Base-by-base conservation (phyloP, 1,284 basidiomycete species). In the Stygiomarasmius scandens region DNA sequence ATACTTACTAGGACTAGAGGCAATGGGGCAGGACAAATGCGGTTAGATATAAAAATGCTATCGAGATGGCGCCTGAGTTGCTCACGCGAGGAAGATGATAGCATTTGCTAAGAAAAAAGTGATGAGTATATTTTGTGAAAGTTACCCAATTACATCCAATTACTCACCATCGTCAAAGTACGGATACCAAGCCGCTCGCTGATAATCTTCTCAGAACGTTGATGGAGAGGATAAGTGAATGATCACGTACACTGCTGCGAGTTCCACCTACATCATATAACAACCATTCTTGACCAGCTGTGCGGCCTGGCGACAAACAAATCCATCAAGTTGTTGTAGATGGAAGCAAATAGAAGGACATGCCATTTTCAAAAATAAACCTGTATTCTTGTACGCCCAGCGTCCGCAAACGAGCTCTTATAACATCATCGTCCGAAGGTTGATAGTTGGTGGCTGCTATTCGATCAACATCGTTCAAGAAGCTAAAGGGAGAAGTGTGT, bases 241-340 rank as follows among this genome's bases (percentile, higher is more conserved):
- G n/a, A 19, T 23, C 12, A 71, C 81, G 67, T 61, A 89, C 87
- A 66, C 81, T 85, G 53, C 83, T 86, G 56, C 86, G 76, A 41
- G 87, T 84, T 14, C 88, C 89, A 22, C 88, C 88, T 52, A 92
- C 86, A 66, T 90, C 89, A 67, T 87, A 92, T 61, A 92, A 76
- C 55, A 82, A 69, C 85, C 86, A 89, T 65, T 87, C 81, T 62
- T 79, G 77, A 23, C 80, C 75, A 65, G 77, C 74, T 53, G 75
- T 78, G 60, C 78, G 69, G 62, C 82, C 71, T 82, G 64, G 20
- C 63, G 52, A 59, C 53, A 24, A 27, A 52, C 24, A 25, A 5
- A 27, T 29, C 32, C 49, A 44, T 22, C 23, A n/a, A 19, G 6
- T 3, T 34, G 32, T 34, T 34, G 32, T 27, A 44, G 16, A 11